Evolutionary conservation across 805 yeast genomes (phyloP).

Genomic region (Candida dendrica): DNA sequence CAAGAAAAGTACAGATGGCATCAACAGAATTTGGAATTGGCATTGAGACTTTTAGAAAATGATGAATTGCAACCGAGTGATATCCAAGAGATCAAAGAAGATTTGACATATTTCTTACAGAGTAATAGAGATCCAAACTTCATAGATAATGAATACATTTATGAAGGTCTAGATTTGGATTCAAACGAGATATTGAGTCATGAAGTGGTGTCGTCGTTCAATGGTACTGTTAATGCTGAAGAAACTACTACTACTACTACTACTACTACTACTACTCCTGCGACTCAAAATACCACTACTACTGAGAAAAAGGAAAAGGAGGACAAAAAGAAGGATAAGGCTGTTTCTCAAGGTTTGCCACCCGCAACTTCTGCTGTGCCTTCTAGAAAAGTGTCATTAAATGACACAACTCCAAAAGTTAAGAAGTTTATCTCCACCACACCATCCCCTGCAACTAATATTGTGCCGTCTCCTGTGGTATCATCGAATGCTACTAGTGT

Average conservation of each 20-base stretch:
- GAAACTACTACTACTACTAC: neutral
- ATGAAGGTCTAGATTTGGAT: conserved; percentile 74
- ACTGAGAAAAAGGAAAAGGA: neutral
- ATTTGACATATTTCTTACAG: conserved; percentile 84
- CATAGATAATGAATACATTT: conserved; percentile 87
- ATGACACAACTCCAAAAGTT: neutral
- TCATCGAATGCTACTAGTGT: conserved; percentile 5
- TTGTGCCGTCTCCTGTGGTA: neutral
- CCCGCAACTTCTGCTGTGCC: neutral
- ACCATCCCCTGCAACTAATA: neutral
- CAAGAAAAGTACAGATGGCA: conserved; percentile 76
- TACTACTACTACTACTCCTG: too few species aligned
- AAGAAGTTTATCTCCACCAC: conserved; percentile 1
- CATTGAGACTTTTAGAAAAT: conserved; percentile 71
- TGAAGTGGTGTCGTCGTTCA: conserved; percentile 34
- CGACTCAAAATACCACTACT: neutral
- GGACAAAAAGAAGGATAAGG: neutral
- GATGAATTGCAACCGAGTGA: conserved; percentile 71
- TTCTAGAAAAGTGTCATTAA: neutral
- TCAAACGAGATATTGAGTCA: conserved; percentile 45
- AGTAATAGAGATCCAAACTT: conserved; percentile 88
- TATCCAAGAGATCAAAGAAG: conserved; percentile 75
- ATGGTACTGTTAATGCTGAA: conserved; percentile 5
- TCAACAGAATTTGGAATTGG: conserved; percentile 66
- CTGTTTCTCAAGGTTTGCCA: neutral